Conservation (phyloP, 768 basidiomycete genomes). For the Boletales sp. region DNA sequence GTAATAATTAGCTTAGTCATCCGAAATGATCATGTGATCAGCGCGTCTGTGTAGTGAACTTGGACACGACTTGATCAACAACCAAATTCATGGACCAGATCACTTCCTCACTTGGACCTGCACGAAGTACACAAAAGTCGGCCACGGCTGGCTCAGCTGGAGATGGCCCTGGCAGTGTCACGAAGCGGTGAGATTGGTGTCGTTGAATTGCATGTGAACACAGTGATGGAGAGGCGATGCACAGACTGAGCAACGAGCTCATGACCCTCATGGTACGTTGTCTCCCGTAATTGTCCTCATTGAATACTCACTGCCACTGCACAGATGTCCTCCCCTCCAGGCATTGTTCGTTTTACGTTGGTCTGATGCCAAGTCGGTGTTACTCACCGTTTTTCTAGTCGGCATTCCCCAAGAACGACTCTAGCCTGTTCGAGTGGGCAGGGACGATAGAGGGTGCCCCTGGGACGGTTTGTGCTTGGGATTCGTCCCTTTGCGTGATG, state of each 20-base stretch:
- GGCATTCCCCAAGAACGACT: slow-evolving; percentile 84
- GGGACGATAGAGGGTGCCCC: slow-evolving; percentile 83
- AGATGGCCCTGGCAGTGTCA: slow-evolving; percentile 71
- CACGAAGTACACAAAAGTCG: slow-evolving; percentile 57
- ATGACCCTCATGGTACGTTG: slow-evolving; percentile 83
- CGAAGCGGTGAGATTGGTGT: slow-evolving; percentile 62
- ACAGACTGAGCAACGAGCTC: slow-evolving; percentile 74
- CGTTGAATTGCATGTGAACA: neutral
- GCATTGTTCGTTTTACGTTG: slow-evolving; percentile 55
- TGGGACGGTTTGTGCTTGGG: slow-evolving; percentile 47
- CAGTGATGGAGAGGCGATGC: slow-evolving; percentile 3
- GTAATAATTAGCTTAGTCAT: no score
- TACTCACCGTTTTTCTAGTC: slow-evolving; percentile 46
- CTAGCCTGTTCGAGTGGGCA: slow-evolving; percentile 86
- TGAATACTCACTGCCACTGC: slow-evolving; percentile 4
- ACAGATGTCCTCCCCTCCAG: slow-evolving; percentile 87
- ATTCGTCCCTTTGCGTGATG: neutral
- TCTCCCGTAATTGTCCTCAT: neutral
- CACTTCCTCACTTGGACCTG: slow-evolving; percentile 56
- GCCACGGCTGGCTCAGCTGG: slow-evolving; percentile 47
- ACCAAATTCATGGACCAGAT: slow-evolving; percentile 63
- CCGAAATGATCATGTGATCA: slow-evolving; percentile 22
- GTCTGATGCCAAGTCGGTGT: neutral
- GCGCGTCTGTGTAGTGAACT: slow-evolving; percentile 21
- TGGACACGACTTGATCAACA: slow-evolving; percentile 8